Evolutionary conservation across 148 eudicot species (phyloP).

Genomic region (Nyssa sinensis): DNA sequence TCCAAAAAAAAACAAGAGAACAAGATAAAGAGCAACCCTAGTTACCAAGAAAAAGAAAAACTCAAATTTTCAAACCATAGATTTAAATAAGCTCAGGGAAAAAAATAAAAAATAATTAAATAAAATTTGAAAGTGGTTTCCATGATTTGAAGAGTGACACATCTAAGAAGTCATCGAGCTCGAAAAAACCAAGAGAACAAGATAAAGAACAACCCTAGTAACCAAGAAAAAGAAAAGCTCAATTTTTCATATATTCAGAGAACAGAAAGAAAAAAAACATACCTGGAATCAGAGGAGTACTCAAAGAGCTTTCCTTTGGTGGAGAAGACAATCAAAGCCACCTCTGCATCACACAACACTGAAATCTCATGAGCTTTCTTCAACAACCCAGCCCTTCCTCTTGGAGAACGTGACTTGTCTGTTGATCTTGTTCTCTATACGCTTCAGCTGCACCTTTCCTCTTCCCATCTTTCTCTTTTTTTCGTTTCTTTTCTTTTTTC

Average conservation of each 20-base stretch:
- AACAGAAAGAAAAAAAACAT: conserved; percentile 4
- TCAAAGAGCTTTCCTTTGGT: conserved; percentile 40
- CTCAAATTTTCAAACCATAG: too few relatives aligned
- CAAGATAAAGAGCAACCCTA: too few relatives aligned
- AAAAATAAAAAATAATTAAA: too few relatives aligned
- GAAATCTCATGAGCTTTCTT: conserved; percentile 48
- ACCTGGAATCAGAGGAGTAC: conserved; percentile 40
- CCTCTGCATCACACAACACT: conserved; percentile 43
- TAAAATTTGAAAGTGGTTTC: too few relatives aligned
- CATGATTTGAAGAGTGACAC: too few relatives aligned
- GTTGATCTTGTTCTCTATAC: conserved; percentile 47
- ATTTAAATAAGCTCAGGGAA: too few relatives aligned
- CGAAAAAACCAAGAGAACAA: not conserved
- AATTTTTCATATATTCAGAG: not conserved
- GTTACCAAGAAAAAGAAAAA: too few relatives aligned
- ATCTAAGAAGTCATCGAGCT: too few relatives aligned
- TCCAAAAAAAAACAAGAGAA: too few relatives aligned
- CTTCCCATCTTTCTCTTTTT: conserved; percentile 13
- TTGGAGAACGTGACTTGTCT: conserved; percentile 47
- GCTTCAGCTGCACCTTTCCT: conserved; percentile 32
- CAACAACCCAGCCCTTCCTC: conserved; percentile 38
- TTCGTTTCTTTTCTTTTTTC: too few relatives aligned
- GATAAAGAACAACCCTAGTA: not conserved
- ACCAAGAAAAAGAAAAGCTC: too few relatives aligned
- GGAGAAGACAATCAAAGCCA: conserved; percentile 39